Evolutionary conservation across 441 rosid genomes (phyloP).

Genomic region (Melastoma candidum): DNA sequence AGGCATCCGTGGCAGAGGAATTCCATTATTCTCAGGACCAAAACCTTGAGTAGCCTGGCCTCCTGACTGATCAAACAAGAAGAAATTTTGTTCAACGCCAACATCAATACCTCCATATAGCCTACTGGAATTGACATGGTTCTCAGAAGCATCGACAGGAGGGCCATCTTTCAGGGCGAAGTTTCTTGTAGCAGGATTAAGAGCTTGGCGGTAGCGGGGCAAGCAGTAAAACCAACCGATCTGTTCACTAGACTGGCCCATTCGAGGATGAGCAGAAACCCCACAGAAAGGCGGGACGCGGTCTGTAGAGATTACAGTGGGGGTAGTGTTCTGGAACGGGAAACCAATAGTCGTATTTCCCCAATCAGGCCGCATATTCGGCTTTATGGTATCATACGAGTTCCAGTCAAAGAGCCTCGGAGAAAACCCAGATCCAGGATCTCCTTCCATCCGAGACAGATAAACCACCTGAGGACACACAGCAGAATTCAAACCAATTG

Average conservation of each 20-base stretch:
- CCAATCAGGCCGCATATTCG: neutral
- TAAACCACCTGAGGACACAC: too few relatives aligned
- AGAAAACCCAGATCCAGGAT: neutral
- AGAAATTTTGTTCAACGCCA: neutral
- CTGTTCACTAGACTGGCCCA: slow-evolving; percentile 2
- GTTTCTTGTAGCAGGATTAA: neutral
- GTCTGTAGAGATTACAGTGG: neutral
- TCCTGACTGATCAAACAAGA: slow-evolving; percentile 1
- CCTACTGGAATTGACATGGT: neutral
- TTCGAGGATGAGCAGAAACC: neutral
- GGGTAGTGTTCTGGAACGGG: neutral
- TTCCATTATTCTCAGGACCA: neutral
- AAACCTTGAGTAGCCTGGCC: neutral
- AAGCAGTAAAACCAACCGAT: slow-evolving; percentile 1
- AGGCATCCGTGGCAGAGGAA: too few relatives aligned
- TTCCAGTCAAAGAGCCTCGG: neutral
- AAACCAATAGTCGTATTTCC: too few relatives aligned
- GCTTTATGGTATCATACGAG: neutral
- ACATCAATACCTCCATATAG: neutral
- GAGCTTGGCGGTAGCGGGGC: slow-evolving; percentile 7
- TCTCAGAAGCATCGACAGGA: neutral
- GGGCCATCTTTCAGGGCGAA: neutral
- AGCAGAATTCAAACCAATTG: too few relatives aligned
- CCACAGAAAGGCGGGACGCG: neutral
- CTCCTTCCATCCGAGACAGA: slow-evolving; percentile 1